A percentile compares a stretch with the other conserved stretches of the same genome.
Conservation (phyloP, 2,329 filamentous ascomycete genomes). For the Gnomoniopsis sp. region DNA sequence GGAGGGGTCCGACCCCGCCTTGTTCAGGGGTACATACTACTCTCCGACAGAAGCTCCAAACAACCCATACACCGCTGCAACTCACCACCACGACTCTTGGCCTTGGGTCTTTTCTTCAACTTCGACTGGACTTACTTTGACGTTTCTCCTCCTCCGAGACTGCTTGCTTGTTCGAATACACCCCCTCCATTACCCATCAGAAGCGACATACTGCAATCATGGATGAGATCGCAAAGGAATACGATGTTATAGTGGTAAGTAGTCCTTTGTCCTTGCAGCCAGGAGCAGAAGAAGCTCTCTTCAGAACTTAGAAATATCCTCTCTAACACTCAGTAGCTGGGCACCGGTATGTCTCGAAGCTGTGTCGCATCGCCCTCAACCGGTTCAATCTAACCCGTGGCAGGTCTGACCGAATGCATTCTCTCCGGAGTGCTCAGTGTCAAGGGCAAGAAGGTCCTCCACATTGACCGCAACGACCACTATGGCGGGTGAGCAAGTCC, state of each 20-base stretch:
- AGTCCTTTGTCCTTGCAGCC: slow-evolving; percentile 23
- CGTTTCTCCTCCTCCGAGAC: slow-evolving; percentile 12
- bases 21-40: no score
- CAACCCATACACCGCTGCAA: no score
- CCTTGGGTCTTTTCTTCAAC: neutral
- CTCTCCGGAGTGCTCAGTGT: slow-evolving; percentile 81
- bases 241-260: slow-evolving; percentile 98
- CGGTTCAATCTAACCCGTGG: slow-evolving; percentile 24
- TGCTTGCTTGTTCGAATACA: slow-evolving; percentile 7
- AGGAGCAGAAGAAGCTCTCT: no score
- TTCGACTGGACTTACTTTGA: neutral
- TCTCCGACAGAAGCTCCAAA: no score
- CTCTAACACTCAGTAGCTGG: slow-evolving; percentile 46
- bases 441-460: slow-evolving; percentile 97
- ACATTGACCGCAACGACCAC: slow-evolving; percentile 98
- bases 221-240: slow-evolving; percentile 98
- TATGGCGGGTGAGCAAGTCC: slow-evolving; percentile 78
- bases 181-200: slow-evolving; percentile 22
- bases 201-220: slow-evolving; percentile 48
- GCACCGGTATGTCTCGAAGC: slow-evolving; percentile 71
- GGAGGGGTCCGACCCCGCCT: no score
- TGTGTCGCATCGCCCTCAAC: slow-evolving; percentile 12
- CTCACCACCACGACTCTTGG: slow-evolving; percentile 15
- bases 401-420: slow-evolving; percentile 97
- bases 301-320: neutral